These are phyloP conservation scores for Monilinia polystroma DNA, from an alignment of 2,329 filamentous ascomycete species.

Conservation along the genomic window DNA sequence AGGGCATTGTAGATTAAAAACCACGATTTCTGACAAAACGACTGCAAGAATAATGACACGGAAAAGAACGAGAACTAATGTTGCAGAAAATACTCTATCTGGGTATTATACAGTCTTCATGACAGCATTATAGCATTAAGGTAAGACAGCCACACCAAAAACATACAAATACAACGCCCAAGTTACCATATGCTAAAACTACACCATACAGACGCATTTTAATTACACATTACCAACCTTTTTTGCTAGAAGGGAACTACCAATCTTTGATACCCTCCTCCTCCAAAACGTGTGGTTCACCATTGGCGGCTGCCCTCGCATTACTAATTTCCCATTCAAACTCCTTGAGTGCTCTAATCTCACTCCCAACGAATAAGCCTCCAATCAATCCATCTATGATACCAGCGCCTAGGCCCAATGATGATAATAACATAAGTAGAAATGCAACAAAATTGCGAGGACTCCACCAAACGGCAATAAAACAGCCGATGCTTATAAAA, in stretches of 20 bases:
- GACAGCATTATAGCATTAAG: neutral
- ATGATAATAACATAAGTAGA: conserved; percentile 74
- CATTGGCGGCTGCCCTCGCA: conserved; percentile 47
- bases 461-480: conserved; percentile 83
- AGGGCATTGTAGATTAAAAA: neutral
- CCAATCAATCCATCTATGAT: conserved; percentile 83
- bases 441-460: conserved; percentile 76
- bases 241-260: neutral
- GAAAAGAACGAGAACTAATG: neutral
- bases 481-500: conserved; percentile 67
- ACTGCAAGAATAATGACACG: neutral
- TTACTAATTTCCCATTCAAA: conserved; percentile 91
- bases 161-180: neutral
- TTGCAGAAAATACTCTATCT: neutral
- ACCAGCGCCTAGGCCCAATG: conserved; percentile 72
- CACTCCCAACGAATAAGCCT: conserved; percentile 79
- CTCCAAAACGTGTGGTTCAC: conserved; percentile 29
- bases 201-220: neutral
- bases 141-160: neutral
- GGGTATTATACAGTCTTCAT: neutral
- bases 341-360: conserved; percentile 79
- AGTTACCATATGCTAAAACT: neutral
- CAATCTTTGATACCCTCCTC: conserved; percentile 17
- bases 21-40: too few species aligned
- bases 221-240: conserved; percentile 6